These are phyloP conservation scores for Cinchona pubescens DNA, from an alignment of 257 asterid species.

Conservation along the genomic window DNA sequence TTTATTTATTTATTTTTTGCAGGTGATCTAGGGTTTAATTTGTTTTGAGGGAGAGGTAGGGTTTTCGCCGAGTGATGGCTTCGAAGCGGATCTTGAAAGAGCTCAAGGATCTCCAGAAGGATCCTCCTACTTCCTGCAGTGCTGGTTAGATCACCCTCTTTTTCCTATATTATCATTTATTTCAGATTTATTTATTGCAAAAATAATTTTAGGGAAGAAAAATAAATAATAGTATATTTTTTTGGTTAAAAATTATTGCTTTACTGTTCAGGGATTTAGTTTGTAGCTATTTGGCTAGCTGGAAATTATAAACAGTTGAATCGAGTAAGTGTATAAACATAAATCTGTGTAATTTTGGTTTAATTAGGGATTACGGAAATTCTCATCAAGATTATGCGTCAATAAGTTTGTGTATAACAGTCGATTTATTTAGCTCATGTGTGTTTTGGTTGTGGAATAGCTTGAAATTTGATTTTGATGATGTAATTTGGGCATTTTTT, in stretches of 20 bases:
- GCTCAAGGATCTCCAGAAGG: conserved; percentile 43
- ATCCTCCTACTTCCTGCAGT: conserved; percentile 41
- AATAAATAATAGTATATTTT: background rate
- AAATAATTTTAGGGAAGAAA: background rate
- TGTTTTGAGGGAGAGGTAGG: conserved; percentile 15
- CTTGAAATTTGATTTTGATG: background rate
- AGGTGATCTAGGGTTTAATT: conserved; percentile 22
- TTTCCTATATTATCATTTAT: background rate
- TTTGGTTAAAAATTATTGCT: background rate
- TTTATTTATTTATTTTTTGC: background rate
- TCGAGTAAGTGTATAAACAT: background rate
- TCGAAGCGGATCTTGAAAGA: conserved; percentile 37
- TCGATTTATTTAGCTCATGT: background rate
- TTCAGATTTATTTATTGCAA: background rate
- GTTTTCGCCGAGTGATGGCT: conserved; percentile 27
- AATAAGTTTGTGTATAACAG: background rate
- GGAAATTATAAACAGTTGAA: background rate
- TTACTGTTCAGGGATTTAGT: background rate
- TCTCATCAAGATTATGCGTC: background rate
- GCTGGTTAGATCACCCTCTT: conserved; percentile 25
- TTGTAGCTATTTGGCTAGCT: background rate
- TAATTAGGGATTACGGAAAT: background rate
- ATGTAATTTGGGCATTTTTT: background rate
- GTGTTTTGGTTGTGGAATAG: background rate
- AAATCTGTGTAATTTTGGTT: background rate